Evolutionary conservation across 108 stramenopile species (phyloP), one percentile per base, ranked within the genome.

Genomic region (Nitzschia putrida): DNA sequence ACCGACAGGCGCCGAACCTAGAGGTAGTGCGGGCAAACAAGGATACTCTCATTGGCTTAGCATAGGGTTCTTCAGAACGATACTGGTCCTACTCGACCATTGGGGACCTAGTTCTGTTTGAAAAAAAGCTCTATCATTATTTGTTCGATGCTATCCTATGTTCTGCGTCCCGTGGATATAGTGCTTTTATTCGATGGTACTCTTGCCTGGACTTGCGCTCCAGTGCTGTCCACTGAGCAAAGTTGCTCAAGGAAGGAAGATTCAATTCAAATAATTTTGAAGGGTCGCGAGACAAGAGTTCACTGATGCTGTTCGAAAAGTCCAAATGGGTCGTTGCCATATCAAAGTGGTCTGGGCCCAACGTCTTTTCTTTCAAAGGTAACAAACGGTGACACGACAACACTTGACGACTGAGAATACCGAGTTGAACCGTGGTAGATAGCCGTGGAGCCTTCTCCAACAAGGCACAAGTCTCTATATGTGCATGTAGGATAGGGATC

Each of bases 141-240:
- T 34, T 34, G 29, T 34, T 34, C 6, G n/a, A 16, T 18, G 47
- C 22, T 12, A 63, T 63, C 44, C 43, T 45, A 7, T 14, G 10
- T 53, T 52, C 65, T 18, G 79, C 85, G 74, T 88, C 83, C 43
- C 67, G 73, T 9, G 89, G 87, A 70, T 88, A 93, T 21, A 93
- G 42, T 18, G 49, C 54, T 43, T 88, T 86, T 64, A 93, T 85
- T 20, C 89, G 82, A 20, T 78, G 34, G 53, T 81, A 83, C 43
- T 90, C 88, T 53, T 72, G 76, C 40, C 86, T 67, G 37, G 63
- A 76, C 5, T 60, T 16, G 54, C 72, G 64, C 61, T 90, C 92
- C 69, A 84, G 63, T 13, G 68, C 51, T 0, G 85, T 81, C 58
- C 89, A 90, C 29, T 73, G 68, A 7, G 73, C 72, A 43, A 93